Conservation (phyloP, 805 yeast species). For the Ogataea polymorpha region DNA sequence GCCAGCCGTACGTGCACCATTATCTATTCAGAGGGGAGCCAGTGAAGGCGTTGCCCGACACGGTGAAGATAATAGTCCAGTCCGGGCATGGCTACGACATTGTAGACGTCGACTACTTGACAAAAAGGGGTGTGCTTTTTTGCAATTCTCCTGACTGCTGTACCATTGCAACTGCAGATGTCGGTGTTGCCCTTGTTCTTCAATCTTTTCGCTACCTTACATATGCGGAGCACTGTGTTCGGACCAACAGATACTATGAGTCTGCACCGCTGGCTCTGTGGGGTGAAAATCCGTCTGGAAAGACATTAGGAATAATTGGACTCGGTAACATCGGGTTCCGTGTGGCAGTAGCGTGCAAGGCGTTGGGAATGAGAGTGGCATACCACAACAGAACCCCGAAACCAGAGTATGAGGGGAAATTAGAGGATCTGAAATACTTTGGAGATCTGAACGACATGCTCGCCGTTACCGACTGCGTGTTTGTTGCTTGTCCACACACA, state of each 20-base stretch:
- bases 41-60: constrained; percentile 32
- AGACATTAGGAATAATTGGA: constrained; percentile 45
- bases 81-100: constrained; percentile 41
- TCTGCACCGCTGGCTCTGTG: constrained; percentile 31
- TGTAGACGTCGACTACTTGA: constrained; percentile 37
- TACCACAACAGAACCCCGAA: constrained; percentile 40
- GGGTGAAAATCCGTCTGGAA: constrained; percentile 40
- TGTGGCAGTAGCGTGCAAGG: constrained; percentile 40
- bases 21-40: constrained; percentile 34
- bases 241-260: constrained; percentile 33
- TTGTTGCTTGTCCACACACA: constrained; percentile 39
- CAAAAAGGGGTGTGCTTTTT: constrained; percentile 32
- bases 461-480: constrained; percentile 31
- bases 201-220: constrained; percentile 36
- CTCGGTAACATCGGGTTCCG: constrained; percentile 46
- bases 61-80: constrained; percentile 36
- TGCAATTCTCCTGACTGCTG: constrained; percentile 40
- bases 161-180: constrained; percentile 40
- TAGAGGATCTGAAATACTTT: constrained; percentile 32
- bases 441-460: constrained; percentile 28
- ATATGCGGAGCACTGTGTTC: constrained; percentile 37
- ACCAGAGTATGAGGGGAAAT: constrained; percentile 29
- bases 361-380: constrained; percentile 42
- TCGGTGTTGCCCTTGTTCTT: constrained; percentile 34
- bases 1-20: constrained; percentile 37